Percentiles rank a stretch among this genome's conserved stretches.
phyloP scores from a whole-genome alignment of 2,329 filamentous ascomycete genomes.

The Juglanconis oblonga region DNA sequence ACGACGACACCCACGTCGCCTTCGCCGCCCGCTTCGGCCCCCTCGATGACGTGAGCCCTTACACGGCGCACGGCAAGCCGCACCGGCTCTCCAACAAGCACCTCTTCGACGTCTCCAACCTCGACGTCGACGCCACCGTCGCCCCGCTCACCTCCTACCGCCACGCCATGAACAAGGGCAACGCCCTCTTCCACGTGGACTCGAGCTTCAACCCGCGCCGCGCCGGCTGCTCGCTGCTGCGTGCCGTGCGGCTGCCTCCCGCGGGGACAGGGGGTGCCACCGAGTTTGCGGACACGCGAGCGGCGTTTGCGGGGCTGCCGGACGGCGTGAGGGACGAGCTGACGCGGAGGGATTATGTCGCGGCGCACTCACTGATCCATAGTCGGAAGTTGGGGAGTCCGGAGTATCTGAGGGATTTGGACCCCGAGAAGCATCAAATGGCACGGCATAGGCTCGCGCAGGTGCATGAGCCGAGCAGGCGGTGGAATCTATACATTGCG shows the following conservation, averaged over 20 bases:
- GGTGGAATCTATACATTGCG: slow-evolving; percentile 44
- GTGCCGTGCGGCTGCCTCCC: slow-evolving; percentile 11
- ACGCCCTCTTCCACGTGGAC: slow-evolving; percentile 12
- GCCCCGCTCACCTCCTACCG: slow-evolving; percentile 1
- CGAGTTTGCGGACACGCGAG: slow-evolving; percentile 11
- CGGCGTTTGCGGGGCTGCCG: slow-evolving; percentile 15
- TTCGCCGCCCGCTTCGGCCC: slow-evolving; percentile 10
- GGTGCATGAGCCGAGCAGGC: slow-evolving; percentile 34
- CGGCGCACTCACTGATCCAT: slow-evolving; percentile 32
- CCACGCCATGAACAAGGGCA: slow-evolving; percentile 5
- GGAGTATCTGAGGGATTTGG: slow-evolving; percentile 31
- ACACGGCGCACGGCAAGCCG: background rate
- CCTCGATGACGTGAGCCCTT: slow-evolving; percentile 7
- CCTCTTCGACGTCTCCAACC: slow-evolving; percentile 14
- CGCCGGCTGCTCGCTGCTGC: slow-evolving; percentile 7
- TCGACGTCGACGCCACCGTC: slow-evolving; percentile 6
- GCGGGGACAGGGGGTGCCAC: slow-evolving; percentile 9
- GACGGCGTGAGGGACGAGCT: background rate
- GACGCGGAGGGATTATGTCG: slow-evolving; percentile 8
- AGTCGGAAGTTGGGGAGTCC: slow-evolving; percentile 32
- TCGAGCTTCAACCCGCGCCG: slow-evolving; percentile 10
- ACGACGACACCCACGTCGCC: slow-evolving; percentile 7
- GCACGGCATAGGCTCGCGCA: slow-evolving; percentile 39
- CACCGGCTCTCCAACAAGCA: slow-evolving; percentile 2
- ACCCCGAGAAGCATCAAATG: slow-evolving; percentile 26